Base-by-base conservation (phyloP, 1,284 basidiomycete species). In the Ceratobasidium sp. region DNA sequence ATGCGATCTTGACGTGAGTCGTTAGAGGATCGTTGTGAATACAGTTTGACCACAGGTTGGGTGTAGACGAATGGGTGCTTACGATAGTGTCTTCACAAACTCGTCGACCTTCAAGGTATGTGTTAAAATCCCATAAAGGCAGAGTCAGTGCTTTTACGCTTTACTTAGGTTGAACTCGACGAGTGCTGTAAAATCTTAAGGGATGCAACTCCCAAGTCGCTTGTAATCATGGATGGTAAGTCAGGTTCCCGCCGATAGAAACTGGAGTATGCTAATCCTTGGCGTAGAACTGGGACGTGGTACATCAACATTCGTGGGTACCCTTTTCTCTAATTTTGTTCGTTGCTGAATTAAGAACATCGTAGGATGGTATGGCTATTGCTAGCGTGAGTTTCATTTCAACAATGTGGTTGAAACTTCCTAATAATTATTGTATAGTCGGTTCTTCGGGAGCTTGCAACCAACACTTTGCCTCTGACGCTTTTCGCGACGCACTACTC, bases 11-110 rank as follows among this genome's bases (percentile, higher is more conserved):
- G 78, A 99, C 97, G 7, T 65, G 48, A 65, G 71, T 50, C 10
- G 3, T 3, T 17, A 66, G 12, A 65, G n/a, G n/a, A n/a, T n/a
- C n/a, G n/a, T n/a, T n/a, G n/a, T n/a, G n/a, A n/a, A n/a, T n/a
- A 15, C n/a, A 17, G n/a, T 7, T 23, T 57, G 38, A 59, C 40
- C n/a, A 23, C n/a, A 23, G 52, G 40, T 12, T 44, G 67, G 17
- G 5, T 70, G 26, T 50, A 70, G 67, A 23, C 92, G 98, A 40
- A 99, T 99, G 97, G 98, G 98, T 23, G 98, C 98, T 1, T 97
- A 97, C 83, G 96, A 98, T 83, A 96, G 96, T 82, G 97, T 98
- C 94, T 98, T 98, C 84, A 94, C 95, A 1, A 94, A 94, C 81
- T 91, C 96, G 0, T 96, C 95, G 85, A 97, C 96, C 0, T 98